Base-by-base conservation (phyloP, 1,284 basidiomycete genomes). In the Rhodotorula glutinis region DNA sequence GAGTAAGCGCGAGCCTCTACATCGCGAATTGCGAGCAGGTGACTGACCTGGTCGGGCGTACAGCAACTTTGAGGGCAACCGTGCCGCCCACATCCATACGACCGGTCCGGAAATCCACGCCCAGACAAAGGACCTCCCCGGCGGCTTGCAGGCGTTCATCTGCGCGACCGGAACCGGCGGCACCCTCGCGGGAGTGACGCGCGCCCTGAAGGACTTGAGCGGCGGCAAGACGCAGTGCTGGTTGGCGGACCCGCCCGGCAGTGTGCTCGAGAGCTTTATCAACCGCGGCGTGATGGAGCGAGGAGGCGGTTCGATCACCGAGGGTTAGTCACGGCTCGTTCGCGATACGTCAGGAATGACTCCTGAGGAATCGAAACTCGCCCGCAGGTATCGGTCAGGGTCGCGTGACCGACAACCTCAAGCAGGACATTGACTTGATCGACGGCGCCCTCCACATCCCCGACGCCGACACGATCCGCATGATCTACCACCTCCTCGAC, bases 51-150 rank as follows among this genome's bases (percentile, higher is more conserved):
- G 11, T 38, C 11, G 33, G 7, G 0, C 10, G 21, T 3, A 3
- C 66, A 73, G 75, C 71, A 75, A 76, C 70, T 73, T 66, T 57
- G 75, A 73, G 41, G 79, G 79, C 62, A 98, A 98, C 79, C 87
- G 95, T 21, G 79, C 87, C 47, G 89, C 88, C 23, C 95, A 98
- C 79, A 95, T 96, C 78, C 79, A 84, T 61, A 87, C 92, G 14
- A 98, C 95, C 7, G 95, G 94, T 1, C 96, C 95, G 1, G 96
- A 98, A 80, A 94, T 98, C 67, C 97, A 93, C 92, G 85, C 86
- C 61, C 95, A 98, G 80, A 94, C 88, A 1, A 76, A 82, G 52
- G 25, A 40, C 44, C 62, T 73, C 33, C 66, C 66, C 4, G 72
- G 70, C 46, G 72, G 72, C 1, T 58, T 98, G 16, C 91, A 97